Evolutionary conservation across 2,329 filamentous ascomycete species (phyloP).

Genomic region (Aciculosporium take): DNA sequence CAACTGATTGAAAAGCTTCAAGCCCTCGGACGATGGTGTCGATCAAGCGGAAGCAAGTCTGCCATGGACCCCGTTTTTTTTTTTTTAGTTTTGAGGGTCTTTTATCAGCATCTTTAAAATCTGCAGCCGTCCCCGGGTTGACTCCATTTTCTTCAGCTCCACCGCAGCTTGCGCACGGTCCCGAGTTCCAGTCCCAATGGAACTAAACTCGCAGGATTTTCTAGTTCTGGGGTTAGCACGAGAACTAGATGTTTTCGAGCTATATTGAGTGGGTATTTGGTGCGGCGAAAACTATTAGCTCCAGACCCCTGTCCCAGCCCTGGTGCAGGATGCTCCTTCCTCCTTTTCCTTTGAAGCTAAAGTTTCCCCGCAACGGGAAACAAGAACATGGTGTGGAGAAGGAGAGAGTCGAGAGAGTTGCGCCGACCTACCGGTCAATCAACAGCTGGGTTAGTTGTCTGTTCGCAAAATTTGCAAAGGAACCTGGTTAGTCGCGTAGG

Average conservation of each 20-base stretch:
- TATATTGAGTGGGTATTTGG: slow-evolving; percentile 1
- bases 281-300: background rate
- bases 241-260: background rate
- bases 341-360: background rate
- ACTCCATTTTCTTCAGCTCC: background rate
- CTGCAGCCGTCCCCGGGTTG: background rate
- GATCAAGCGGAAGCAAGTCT: background rate
- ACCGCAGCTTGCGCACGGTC: slow-evolving; percentile 3
- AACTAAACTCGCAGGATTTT: slow-evolving; percentile 6
- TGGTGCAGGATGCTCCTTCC: background rate
- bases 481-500: too few relatives aligned
- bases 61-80: background rate
- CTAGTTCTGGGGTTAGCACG: slow-evolving; percentile 2
- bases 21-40: slow-evolving; percentile 3
- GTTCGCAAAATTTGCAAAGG: too few relatives aligned
- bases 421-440: too few relatives aligned
- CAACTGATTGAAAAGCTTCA: background rate
- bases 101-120: background rate
- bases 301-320: background rate
- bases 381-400: background rate
- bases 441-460: too few relatives aligned
- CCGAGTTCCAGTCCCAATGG: slow-evolving; percentile 1
- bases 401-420: too few relatives aligned
- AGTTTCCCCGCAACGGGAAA: background rate
- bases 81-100: background rate